Conservation (phyloP, 2,329 filamentous ascomycete genomes). For the Helotiales sp. region DNA sequence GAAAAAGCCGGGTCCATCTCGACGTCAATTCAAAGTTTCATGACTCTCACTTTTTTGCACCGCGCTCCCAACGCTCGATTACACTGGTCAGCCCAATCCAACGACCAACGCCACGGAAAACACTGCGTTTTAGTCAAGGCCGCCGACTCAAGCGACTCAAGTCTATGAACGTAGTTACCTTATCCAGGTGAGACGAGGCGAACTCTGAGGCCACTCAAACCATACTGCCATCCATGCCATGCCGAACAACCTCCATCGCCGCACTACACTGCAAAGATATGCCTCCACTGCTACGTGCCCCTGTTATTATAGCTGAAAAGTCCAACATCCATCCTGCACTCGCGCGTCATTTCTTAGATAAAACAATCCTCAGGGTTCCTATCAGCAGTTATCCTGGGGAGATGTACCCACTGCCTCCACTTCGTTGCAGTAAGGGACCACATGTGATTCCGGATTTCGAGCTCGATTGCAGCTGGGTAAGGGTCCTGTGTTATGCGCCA, state of each 20-base stretch:
- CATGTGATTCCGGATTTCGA: not conserved
- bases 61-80: not conserved
- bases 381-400: not conserved
- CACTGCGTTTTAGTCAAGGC: not conserved
- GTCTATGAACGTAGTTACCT: no score
- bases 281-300: not conserved
- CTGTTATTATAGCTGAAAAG: not conserved
- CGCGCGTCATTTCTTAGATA: constrained; percentile 9
- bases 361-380: not conserved
- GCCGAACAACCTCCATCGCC: not conserved
- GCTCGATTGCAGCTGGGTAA: not conserved
- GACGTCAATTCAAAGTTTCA: not conserved
- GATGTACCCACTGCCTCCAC: not conserved
- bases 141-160: not conserved
- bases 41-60: constrained; percentile 1
- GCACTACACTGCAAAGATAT: not conserved
- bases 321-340: not conserved
- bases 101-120: constrained; percentile 1
- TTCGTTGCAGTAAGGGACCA: not conserved
- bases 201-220: not conserved
- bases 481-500: not conserved
- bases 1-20: not conserved
- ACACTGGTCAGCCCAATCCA: not conserved
- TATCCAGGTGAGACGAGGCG: not conserved
- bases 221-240: not conserved